Base-by-base conservation (phyloP, 2,329 filamentous ascomycete species). In the Lasiodiplodia sp. region DNA sequence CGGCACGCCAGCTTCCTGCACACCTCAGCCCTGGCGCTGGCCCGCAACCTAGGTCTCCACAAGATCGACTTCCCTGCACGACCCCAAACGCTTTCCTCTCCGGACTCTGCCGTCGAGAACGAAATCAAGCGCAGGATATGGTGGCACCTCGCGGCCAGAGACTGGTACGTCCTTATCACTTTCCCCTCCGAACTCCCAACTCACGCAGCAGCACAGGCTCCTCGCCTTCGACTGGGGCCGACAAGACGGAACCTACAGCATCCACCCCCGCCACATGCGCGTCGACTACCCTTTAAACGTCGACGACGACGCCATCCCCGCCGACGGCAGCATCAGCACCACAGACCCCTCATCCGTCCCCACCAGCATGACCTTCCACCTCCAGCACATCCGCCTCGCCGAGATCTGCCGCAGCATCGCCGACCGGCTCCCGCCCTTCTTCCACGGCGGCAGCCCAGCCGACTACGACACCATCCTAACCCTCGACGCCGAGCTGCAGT, bases 321-420 rank as follows among this genome's bases (percentile, higher is more conserved):
- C 47, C 16, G 16, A 51, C 47, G 47, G 47, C 47, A 18, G 44
- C 11, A 73, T 71, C 60, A 21, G 55, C 47, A 40, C 5, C 51
- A 71, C 12, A 72, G 70, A 28, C 47, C 23, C 70, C 72, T 28
- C 70, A 76, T 12, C 71, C 1, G 1, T 28, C 28, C 28, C 5
- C 75, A 82, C 81, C 0, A 72, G 75, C 12, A 81, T 82, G 77
- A 80, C 78, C 2, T 82, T 81, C 63, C 79, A 74, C 40, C 72
- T 81, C 1, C 77, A 81, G 34, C 60, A 25, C 12, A 49, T 64
- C 60, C 40, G 44, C 40, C 38, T 64, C 23, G 38, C 60, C 21
- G 60, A 79, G 21, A 40, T 40, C 37, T 40, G 37, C 14, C 37
- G 37, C 12, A 40, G 12, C 37, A 40, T 40, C 37, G 71, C 82